Evolutionary conservation across 768 basidiomycete genomes (phyloP).

Genomic region (Russula virescens): DNA sequence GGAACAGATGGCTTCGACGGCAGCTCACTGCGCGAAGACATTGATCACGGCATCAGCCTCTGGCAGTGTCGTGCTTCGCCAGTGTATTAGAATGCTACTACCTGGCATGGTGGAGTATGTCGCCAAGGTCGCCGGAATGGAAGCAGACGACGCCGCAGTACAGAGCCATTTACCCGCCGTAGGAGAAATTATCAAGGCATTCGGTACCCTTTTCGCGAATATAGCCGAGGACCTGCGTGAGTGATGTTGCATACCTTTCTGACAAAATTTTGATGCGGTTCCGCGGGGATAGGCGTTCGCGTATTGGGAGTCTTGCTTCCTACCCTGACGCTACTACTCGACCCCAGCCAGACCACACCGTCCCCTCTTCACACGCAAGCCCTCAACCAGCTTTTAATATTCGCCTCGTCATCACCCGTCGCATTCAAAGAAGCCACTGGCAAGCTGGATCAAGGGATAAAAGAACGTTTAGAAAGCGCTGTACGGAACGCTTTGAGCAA

Average conservation of each 20-base stretch:
- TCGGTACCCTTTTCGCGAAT: conserved; percentile 31
- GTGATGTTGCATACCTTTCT: not conserved
- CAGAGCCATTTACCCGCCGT: conserved; percentile 58
- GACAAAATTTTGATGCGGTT: not conserved
- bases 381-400: conserved; percentile 20
- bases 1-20: conserved; percentile 68
- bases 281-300: conserved; percentile 13
- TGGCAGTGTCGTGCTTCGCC: conserved; percentile 60
- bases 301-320: conserved; percentile 22
- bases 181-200: conserved; percentile 78
- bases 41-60: conserved; percentile 65
- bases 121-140: conserved; percentile 56
- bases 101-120: conserved; percentile 80
- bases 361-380: conserved; percentile 23
- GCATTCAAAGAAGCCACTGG: conserved; percentile 24
- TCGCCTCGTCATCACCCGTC: conserved; percentile 23
- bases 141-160: conserved; percentile 50
- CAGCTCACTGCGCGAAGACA: conserved; percentile 86
- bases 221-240: conserved; percentile 23
- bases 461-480: conserved; percentile 20
- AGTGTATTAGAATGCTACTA: conserved; percentile 65
- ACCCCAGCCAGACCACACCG: conserved; percentile 5
- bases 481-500: conserved; percentile 20
- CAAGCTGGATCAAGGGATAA: conserved; percentile 19
- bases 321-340: conserved; percentile 22